A percentile compares a stretch with the other conserved stretches of the same genome.
Evolutionary conservation across 176 grass and related monocot species (phyloP).

Genomic region (Areca catechu): DNA sequence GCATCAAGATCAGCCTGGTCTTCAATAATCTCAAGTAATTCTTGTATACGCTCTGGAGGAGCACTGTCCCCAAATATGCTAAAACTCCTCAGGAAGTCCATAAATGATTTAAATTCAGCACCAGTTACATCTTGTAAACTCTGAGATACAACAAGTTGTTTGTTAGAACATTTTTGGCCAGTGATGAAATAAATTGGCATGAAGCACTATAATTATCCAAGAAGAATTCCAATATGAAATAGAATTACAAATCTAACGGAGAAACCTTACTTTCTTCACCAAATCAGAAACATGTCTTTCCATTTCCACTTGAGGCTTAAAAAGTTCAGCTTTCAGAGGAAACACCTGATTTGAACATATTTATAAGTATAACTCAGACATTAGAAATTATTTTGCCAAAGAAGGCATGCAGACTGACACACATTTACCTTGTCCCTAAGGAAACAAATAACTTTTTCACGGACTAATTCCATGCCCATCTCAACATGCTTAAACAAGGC

Average conservation of each 20-base stretch:
- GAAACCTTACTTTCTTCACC: conserved; percentile 79
- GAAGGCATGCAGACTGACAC: not conserved
- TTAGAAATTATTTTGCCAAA: not conserved
- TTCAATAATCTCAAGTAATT: conserved; percentile 98
- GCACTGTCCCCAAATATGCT: conserved; percentile 83
- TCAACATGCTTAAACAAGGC: conserved; percentile 98
- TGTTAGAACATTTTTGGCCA: conserved; percentile 1
- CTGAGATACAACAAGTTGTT: conserved; percentile 29
- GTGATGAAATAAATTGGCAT: conserved; percentile 14
- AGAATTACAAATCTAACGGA: not conserved
- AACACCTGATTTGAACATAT: conserved; percentile 53
- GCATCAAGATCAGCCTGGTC: conserved; percentile 87
- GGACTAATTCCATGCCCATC: conserved; percentile 70
- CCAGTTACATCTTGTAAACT: conserved; percentile 97
- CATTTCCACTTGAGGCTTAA: conserved; percentile 93
- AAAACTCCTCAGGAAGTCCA: conserved; percentile 87
- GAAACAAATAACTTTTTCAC: conserved; percentile 94
- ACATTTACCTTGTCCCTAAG: conserved; percentile 89
- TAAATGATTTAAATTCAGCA: conserved; percentile 89
- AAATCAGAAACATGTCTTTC: conserved; percentile 96
- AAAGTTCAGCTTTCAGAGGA: conserved; percentile 81
- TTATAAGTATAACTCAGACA: not conserved
- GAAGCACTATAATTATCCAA: conserved; percentile 5
- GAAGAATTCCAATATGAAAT: not conserved
- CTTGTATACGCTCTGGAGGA: conserved; percentile 77